Conservation (phyloP, 129 eudicot species). For the Glebionis coronaria region DNA sequence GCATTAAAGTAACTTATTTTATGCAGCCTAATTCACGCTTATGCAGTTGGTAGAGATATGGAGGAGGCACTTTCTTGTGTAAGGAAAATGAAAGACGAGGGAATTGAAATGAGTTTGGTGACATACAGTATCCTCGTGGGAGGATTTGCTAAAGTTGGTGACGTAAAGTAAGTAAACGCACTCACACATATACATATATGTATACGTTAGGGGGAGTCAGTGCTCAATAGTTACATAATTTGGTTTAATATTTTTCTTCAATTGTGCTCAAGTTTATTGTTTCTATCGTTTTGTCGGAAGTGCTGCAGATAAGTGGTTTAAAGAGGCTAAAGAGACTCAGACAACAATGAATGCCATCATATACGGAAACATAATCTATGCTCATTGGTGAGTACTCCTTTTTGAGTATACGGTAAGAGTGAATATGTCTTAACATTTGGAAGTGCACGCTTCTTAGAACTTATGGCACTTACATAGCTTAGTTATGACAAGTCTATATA, state of each 20-base stretch:
- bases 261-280: slow-evolving; percentile 20
- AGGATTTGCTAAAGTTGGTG: slow-evolving; percentile 82
- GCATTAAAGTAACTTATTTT: slow-evolving; percentile 36
- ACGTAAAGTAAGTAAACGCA: slow-evolving; percentile 55
- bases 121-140: slow-evolving; percentile 90
- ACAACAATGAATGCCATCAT: slow-evolving; percentile 62
- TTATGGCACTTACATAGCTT: slow-evolving; percentile 4
- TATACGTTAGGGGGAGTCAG: neutral
- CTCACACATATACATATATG: neutral
- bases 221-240: no score
- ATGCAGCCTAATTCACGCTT: slow-evolving; percentile 97
- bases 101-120: slow-evolving; percentile 78
- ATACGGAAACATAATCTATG: slow-evolving; percentile 89
- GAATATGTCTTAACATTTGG: slow-evolving; percentile 1
- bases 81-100: slow-evolving; percentile 88
- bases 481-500: neutral
- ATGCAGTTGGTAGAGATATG: slow-evolving; percentile 96
- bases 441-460: neutral
- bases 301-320: slow-evolving; percentile 93
- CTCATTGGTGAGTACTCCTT: slow-evolving; percentile 55
- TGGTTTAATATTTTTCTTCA: neutral
- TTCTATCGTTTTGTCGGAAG: slow-evolving; percentile 38
- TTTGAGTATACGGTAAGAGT: neutral
- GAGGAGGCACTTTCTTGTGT: slow-evolving; percentile 94
- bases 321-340: slow-evolving; percentile 79